Evolutionary conservation across 495 filamentous ascomycete species (phyloP), one percentile per base, ranked within the genome.

Genomic region (Entonaema liquescens): DNA sequence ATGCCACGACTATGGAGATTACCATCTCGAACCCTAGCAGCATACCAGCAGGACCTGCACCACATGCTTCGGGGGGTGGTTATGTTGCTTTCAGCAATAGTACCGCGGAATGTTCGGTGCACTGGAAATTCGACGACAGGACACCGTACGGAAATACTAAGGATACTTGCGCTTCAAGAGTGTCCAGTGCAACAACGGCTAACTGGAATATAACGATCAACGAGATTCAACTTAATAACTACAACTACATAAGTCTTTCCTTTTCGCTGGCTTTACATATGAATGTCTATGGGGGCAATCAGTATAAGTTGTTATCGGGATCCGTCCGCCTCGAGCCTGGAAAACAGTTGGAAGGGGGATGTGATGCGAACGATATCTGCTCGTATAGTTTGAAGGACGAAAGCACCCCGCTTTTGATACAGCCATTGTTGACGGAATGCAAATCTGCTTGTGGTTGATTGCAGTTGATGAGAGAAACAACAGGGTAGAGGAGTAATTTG

Each of bases 41-140:
- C 0, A 61, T 76, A n/a, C 35, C 70, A 15, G 67, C 71, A 11
- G 71, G 60, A 17, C 56, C 60, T 7, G 74, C 71, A 15, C 74
- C 67, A 17, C 67, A 71, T 38, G 67, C 61, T 13, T 71, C 67
- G 4, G 74, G 70, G 17, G 71, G 74, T 7, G 74, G 71, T 11
- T 76, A 76, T 58, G 35, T 61, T 13, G 54, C n/a, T 21, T 76
- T 71, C 59, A 2, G 13, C 8, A 54, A 36, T 11, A 74, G 67
- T 61, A 67, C 58, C 1, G 71, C 60, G 17, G 29, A 50, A 0
- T 76, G 74, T 40, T 64, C 56, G 21, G 44, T 74, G 38, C 67
- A 76, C 5, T 74, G 67, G 68, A 67, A 68, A 21, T 26, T 47
- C 9, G 67, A 74, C 35, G 36, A 23, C 5, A 21, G 28, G 44